Base-by-base conservation (phyloP, 495 filamentous ascomycete species). In the Aspergillus indologenus region DNA sequence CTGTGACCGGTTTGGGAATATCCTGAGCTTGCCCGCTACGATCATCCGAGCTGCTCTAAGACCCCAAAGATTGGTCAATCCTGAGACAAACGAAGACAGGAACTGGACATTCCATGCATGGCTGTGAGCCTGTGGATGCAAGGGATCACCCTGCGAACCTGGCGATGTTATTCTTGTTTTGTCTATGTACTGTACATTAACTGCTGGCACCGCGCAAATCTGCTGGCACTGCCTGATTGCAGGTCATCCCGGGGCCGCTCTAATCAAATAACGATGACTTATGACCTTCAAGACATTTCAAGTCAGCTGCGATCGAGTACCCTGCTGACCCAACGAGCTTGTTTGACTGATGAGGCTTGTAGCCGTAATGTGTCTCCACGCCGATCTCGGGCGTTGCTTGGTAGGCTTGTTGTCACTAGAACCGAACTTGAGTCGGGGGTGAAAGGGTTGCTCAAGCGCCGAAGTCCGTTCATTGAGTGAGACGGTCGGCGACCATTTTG, bases 401-500 rank as follows among this genome's bases (percentile, higher is more conserved):
- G 34, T 40, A 40, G 7, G 34, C 34, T n/a, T n/a, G n/a, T n/a
- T 40, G 12, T 40, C 34, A 40, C 34, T 40, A 40, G 34, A 11
- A 14, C 34, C 34, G 34, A 11, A 40, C 34, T 40, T 11, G 5
- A 29, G 34, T 40, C 12, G 12, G 12, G n/a, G 34, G 12, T 40
- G 5, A 40, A 2, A 40, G 34, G 2, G 5, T 40, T 2, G 34
- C 5, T 15, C 12, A 11, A 6, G 12, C 12, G 12, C 34, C 34
- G 26, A 29, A 9, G 26, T 2, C 12, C 5, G 2, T 15, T 59
- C 43, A 65, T 58, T 60, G 56, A 21, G 45, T 60, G 45, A 56
- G 61, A 47, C 61, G 53, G 49, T 71, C 65, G 21, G 87, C 87
- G 51, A 92, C 91, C 31, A 90, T 71, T 71, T 88, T 88, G 65